These are phyloP conservation scores for Camellia granthamiana DNA, from an alignment of 148 eudicot genomes.

Conservation along the genomic window DNA sequence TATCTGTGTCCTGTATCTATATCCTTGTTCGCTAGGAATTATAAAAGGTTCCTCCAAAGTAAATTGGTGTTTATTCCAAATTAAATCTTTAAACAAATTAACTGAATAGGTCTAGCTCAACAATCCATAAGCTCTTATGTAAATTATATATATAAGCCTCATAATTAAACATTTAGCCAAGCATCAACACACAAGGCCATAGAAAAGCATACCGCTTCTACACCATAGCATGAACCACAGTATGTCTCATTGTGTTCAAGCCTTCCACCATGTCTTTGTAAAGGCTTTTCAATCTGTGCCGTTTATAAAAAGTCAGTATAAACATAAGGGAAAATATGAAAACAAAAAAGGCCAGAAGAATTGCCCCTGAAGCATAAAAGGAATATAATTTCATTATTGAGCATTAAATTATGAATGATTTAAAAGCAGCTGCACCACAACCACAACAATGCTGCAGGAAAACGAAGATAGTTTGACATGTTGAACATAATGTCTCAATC, in stretches of 20 bases:
- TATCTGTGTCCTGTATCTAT: background rate
- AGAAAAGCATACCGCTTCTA: background rate
- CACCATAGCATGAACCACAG: conserved; percentile 23
- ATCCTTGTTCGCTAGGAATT: background rate
- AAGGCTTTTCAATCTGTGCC: conserved; percentile 78
- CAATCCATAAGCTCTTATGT: background rate
- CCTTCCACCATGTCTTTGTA: conserved; percentile 96
- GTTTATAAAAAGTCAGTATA: conserved; percentile 5
- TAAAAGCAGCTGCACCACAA: background rate
- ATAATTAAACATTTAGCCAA: background rate
- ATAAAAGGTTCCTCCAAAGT: background rate
- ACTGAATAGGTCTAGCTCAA: background rate
- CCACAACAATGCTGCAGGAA: background rate
- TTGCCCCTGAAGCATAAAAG: background rate
- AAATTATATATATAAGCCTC: background rate
- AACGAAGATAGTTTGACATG: background rate
- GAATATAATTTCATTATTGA: background rate
- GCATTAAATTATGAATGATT: background rate
- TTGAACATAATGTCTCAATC: background rate
- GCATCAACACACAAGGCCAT: background rate
- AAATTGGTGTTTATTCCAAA: background rate
- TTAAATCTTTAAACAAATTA: background rate
- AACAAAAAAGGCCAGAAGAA: background rate
- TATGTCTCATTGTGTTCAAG: conserved; percentile 93
- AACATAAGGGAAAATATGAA: background rate